phyloP scores from a whole-genome alignment of 2,329 filamentous ascomycete genomes.

The Coniosporium tulheliwenetii region DNA sequence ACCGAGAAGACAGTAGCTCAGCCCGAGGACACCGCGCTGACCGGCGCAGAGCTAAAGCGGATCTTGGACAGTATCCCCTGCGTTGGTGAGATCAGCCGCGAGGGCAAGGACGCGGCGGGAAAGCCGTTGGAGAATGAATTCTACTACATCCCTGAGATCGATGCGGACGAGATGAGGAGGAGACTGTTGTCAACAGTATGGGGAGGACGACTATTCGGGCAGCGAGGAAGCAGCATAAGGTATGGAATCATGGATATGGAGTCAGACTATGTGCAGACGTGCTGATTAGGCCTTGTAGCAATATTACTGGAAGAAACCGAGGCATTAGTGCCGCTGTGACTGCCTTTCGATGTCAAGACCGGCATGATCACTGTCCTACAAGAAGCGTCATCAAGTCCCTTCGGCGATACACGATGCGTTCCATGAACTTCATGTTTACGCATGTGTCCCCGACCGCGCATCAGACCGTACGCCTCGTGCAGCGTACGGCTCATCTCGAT shows the following conservation, averaged over 20 bases:
- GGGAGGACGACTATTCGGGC: slow-evolving; percentile 77
- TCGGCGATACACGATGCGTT: no score
- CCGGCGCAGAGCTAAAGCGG: slow-evolving; percentile 47
- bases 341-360: no score
- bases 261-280: slow-evolving; percentile 2
- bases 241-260: slow-evolving; percentile 27
- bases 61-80: slow-evolving; percentile 62
- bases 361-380: no score
- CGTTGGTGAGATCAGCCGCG: slow-evolving; percentile 74
- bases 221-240: slow-evolving; percentile 95
- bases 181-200: slow-evolving; percentile 72
- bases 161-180: slow-evolving; percentile 64
- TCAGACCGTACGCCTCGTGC: no score
- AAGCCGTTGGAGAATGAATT: slow-evolving; percentile 91
- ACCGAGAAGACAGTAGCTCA: slow-evolving; percentile 10
- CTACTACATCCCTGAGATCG: slow-evolving; percentile 84
- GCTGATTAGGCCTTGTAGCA: slow-evolving; percentile 29
- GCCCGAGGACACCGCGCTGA: slow-evolving; percentile 22
- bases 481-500: no score
- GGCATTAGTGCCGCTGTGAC: slow-evolving; percentile 9
- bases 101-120: slow-evolving; percentile 91
- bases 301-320: slow-evolving; percentile 57
- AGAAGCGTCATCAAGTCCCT: no score
- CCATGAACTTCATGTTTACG: no score
- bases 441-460: no score